phyloP scores from a whole-genome alignment of 345 rosid genomes.

The Firmiana major region DNA sequence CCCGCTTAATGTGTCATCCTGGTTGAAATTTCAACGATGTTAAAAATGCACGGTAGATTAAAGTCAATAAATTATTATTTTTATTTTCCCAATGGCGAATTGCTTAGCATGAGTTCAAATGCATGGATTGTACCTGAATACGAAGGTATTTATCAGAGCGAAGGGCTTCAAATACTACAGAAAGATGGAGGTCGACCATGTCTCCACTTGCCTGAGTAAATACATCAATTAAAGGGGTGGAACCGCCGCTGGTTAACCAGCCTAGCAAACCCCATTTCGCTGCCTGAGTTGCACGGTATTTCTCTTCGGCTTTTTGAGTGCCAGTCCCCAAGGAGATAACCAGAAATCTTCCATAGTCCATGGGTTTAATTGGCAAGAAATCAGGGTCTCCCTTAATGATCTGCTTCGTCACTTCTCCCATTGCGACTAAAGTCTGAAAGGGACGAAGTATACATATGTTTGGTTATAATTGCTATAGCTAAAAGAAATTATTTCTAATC shows the following conservation, averaged over 20 bases:
- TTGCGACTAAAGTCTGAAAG: conserved; percentile 27
- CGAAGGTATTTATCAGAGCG: conserved; percentile 38
- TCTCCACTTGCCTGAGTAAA: conserved; percentile 61
- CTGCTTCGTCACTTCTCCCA: conserved; percentile 39
- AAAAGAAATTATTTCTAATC: background rate
- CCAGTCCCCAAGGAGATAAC: conserved; percentile 73
- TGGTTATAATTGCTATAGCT: background rate
- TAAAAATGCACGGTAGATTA: background rate
- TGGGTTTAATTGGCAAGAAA: conserved; percentile 38
- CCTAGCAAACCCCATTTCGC: conserved; percentile 66
- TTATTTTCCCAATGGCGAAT: background rate
- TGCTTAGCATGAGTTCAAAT: background rate
- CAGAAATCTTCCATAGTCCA: conserved; percentile 44
- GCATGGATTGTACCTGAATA: conserved; percentile 33
- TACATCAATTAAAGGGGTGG: conserved; percentile 53
- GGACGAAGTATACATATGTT: background rate
- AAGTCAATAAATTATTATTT: background rate
- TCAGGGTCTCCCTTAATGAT: conserved; percentile 32
- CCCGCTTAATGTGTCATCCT: conserved; percentile 67
- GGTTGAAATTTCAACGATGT: background rate
- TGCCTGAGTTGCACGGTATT: conserved; percentile 36
- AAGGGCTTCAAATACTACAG: conserved; percentile 46
- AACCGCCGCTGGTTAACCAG: conserved; percentile 49
- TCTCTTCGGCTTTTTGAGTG: conserved; percentile 27
- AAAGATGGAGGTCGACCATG: conserved; percentile 59